phyloP scores from a whole-genome alignment of 129 eudicot genomes.

The Heracleum sosnowskyi region DNA sequence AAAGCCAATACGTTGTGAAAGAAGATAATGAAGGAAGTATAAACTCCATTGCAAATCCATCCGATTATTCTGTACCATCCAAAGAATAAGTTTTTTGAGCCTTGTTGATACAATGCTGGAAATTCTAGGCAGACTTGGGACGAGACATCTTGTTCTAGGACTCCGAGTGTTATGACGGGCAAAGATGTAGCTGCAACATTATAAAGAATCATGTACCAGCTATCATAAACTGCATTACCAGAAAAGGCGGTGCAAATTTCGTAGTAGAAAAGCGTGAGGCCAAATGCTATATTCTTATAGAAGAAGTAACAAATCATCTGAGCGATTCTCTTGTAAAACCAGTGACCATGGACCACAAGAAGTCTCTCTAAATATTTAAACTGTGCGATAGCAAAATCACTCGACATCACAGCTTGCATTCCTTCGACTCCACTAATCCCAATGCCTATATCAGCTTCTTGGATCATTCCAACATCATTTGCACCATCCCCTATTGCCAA shows the following conservation, averaged over 20 bases:
- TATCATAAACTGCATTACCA: slow-evolving; percentile 8
- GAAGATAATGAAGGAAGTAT: slow-evolving; percentile 6
- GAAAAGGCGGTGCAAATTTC: slow-evolving; percentile 8
- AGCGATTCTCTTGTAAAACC: slow-evolving; percentile 17
- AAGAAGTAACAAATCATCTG: slow-evolving; percentile 17
- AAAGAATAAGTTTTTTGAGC: slow-evolving; percentile 13
- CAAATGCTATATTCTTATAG: slow-evolving; percentile 11
- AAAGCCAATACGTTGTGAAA: slow-evolving; percentile 1
- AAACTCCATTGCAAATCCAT: slow-evolving; percentile 14
- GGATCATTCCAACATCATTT: slow-evolving; percentile 17
- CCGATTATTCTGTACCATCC: slow-evolving; percentile 18
- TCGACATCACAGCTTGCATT: slow-evolving; percentile 18
- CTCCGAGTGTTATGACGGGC: slow-evolving; percentile 7
- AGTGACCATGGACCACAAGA: slow-evolving; percentile 16
- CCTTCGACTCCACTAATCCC: slow-evolving; percentile 18
- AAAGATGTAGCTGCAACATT: slow-evolving; percentile 8
- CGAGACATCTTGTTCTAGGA: slow-evolving; percentile 11
- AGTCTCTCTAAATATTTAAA: slow-evolving; percentile 10
- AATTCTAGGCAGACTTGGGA: slow-evolving; percentile 12
- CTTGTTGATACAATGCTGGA: slow-evolving; percentile 18
- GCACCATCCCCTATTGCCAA: slow-evolving; percentile 17
- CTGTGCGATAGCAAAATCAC: slow-evolving; percentile 15
- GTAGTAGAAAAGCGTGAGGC: slow-evolving; percentile 8
- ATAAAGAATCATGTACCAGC: slow-evolving; percentile 13
- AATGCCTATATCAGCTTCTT: slow-evolving; percentile 15